Evolutionary conservation across 1,139 yeast genomes (phyloP).

Genomic region (Tardiomyces blankii): DNA sequence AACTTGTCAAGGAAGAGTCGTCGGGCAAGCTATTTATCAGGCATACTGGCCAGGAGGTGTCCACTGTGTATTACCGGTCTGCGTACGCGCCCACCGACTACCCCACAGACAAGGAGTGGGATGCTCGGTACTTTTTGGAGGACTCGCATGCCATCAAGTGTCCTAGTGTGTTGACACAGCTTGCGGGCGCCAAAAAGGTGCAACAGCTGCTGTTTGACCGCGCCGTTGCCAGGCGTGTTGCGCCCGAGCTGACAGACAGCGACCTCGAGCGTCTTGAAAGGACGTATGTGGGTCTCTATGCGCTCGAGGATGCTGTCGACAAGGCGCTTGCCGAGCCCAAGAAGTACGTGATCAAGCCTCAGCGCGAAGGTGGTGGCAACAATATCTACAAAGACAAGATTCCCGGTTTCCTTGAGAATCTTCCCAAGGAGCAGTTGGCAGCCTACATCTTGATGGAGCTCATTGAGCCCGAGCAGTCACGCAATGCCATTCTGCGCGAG

Average conservation of each 20-base stretch:
- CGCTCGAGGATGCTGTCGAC: conserved; percentile 55
- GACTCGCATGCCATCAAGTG: conserved; percentile 75
- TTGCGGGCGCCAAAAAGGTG: conserved; percentile 85
- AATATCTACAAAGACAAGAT: conserved; percentile 80
- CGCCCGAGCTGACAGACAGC: conserved; percentile 32
- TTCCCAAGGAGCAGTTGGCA: conserved; percentile 71
- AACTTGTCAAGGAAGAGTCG: conserved; percentile 25
- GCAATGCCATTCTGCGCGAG: conserved; percentile 61
- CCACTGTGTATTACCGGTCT: conserved; percentile 82
- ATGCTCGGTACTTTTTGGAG: conserved; percentile 61
- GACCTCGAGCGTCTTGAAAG: conserved; percentile 29
- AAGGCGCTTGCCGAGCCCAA: conserved; percentile 60
- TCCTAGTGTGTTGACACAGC: conserved; percentile 79
- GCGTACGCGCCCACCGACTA: conserved; percentile 82
- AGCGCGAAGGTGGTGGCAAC: conserved; percentile 94
- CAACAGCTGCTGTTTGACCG: conserved; percentile 74
- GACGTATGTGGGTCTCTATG: conserved; percentile 80
- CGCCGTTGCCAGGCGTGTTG: conserved; percentile 36
- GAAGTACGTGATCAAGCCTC: conserved; percentile 81
- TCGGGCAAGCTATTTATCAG: conserved; percentile 33
- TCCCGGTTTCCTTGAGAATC: conserved; percentile 50
- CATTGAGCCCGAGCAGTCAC: conserved; percentile 60
- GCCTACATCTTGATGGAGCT: conserved; percentile 92
- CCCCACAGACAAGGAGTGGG: conserved; percentile 56
- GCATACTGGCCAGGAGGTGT: conserved; percentile 55